Evolutionary conservation across 495 filamentous ascomycete species (phyloP).

Genomic region (Lasiosphaeria hispida): DNA sequence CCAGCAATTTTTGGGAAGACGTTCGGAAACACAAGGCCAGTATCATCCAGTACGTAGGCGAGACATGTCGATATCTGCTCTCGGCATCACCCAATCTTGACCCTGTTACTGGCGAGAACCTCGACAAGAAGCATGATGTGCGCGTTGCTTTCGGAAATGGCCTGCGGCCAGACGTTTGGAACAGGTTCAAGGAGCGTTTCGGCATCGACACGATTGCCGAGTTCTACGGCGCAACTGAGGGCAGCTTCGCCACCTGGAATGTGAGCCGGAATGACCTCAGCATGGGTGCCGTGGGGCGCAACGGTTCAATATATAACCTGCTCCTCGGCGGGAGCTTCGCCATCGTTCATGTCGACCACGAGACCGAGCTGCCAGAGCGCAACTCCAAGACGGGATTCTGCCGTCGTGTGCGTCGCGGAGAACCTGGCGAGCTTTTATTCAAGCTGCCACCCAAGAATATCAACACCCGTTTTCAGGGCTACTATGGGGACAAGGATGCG

Average conservation of each 20-base stretch:
- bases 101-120: constrained; percentile 62
- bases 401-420: constrained; percentile 53
- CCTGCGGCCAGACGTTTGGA: constrained; percentile 89
- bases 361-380: constrained; percentile 66
- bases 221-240: constrained; percentile 91
- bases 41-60: constrained; percentile 91
- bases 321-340: constrained; percentile 51
- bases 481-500: constrained; percentile 73
- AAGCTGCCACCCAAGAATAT: constrained; percentile 66
- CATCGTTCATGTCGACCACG: constrained; percentile 70
- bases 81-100: constrained; percentile 64
- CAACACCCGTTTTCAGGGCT: constrained; percentile 73
- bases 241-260: constrained; percentile 70
- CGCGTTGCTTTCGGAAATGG: constrained; percentile 90
- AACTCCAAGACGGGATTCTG: constrained; percentile 74
- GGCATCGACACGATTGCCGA: constrained; percentile 76
- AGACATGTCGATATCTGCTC: constrained; percentile 89
- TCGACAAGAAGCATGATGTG: constrained; percentile 76
- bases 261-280: constrained; percentile 69
- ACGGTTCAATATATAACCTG: constrained; percentile 58
- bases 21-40: constrained; percentile 71
- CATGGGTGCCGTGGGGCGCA: constrained; percentile 78
- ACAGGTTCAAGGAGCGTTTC: constrained; percentile 82
- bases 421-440: constrained; percentile 80
- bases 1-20: constrained; percentile 77